Evolutionary conservation across 2,329 filamentous ascomycete species (phyloP).

Genomic region (Beauveria brongniartii): DNA sequence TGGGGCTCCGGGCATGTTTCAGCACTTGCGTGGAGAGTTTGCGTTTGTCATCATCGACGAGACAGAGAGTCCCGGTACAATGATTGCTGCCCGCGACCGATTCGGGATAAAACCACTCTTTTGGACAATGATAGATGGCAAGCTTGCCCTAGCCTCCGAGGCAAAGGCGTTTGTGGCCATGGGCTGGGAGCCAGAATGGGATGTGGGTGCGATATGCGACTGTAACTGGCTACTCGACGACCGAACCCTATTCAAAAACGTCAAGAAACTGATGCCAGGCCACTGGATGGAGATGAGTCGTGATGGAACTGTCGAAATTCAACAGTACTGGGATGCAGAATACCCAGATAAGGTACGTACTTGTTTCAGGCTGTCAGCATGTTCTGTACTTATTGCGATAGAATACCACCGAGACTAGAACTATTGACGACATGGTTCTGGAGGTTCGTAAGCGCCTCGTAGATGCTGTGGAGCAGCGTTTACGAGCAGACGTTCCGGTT

Average conservation of each 20-base stretch:
- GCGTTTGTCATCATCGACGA: conserved; percentile 30
- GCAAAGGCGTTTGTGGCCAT: conserved; percentile 44
- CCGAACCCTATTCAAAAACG: conserved; percentile 41
- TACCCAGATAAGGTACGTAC: conserved; percentile 41
- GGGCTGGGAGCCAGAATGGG: conserved; percentile 45
- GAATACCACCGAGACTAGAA: neutral
- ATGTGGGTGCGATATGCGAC: conserved; percentile 36
- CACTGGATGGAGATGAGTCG: conserved; percentile 31
- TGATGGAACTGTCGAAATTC: conserved; percentile 29
- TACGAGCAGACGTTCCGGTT: conserved; percentile 49
- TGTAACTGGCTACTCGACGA: conserved; percentile 35
- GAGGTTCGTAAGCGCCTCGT: conserved; percentile 41
- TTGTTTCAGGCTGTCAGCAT: neutral
- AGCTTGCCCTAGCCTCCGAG: conserved; percentile 42
- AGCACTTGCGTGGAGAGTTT: conserved; percentile 5
- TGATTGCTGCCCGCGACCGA: conserved; percentile 44
- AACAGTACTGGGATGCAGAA: conserved; percentile 44
- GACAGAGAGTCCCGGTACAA: conserved; percentile 10
- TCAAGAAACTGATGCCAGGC: conserved; percentile 35
- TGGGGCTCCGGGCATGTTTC: neutral
- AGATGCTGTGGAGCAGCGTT: conserved; percentile 42
- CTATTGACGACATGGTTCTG: conserved; percentile 40
- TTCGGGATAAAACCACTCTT: conserved; percentile 51
- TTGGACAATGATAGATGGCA: conserved; percentile 33
- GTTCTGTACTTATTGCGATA: neutral